phyloP scores from a whole-genome alignment of 345 rosid species.

The Arabis alpina region DNA sequence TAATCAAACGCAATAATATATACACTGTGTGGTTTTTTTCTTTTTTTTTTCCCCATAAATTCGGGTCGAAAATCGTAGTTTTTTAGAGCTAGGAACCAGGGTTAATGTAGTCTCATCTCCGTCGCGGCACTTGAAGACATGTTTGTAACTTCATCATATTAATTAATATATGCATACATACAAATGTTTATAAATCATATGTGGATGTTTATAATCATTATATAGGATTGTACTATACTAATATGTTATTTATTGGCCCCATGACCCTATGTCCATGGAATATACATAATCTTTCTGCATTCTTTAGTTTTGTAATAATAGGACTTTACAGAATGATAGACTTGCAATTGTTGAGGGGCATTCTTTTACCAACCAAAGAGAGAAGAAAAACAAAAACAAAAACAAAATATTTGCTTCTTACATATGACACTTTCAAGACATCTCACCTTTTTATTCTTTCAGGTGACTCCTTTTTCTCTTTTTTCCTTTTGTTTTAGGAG shows the following conservation, averaged over 20 bases:
- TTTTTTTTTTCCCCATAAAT: no score
- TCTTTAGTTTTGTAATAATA: slow-evolving; percentile 6
- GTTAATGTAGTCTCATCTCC: no score
- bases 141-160: no score
- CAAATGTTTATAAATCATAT: background rate
- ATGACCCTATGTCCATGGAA: slow-evolving; percentile 32
- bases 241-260: slow-evolving; percentile 28
- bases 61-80: no score
- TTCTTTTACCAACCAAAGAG: slow-evolving; percentile 33
- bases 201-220: slow-evolving; percentile 32
- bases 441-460: slow-evolving; percentile 36
- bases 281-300: slow-evolving; percentile 32
- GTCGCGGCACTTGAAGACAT: no score
- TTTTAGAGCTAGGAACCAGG: no score
- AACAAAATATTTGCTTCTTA: slow-evolving; percentile 7
- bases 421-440: slow-evolving; percentile 37
- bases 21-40: no score
- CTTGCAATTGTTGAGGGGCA: slow-evolving; percentile 35
- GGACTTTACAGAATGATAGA: slow-evolving; percentile 41
- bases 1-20: no score
- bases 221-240: slow-evolving; percentile 8
- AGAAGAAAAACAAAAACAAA: background rate
- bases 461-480: slow-evolving; percentile 33
- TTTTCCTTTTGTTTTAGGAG: slow-evolving; percentile 34
- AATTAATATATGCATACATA: no score